A percentile compares a stretch with the other conserved stretches of the same genome.
Conservation (phyloP, 1,284 basidiomycete genomes). For the Ustilago loliicola region DNA sequence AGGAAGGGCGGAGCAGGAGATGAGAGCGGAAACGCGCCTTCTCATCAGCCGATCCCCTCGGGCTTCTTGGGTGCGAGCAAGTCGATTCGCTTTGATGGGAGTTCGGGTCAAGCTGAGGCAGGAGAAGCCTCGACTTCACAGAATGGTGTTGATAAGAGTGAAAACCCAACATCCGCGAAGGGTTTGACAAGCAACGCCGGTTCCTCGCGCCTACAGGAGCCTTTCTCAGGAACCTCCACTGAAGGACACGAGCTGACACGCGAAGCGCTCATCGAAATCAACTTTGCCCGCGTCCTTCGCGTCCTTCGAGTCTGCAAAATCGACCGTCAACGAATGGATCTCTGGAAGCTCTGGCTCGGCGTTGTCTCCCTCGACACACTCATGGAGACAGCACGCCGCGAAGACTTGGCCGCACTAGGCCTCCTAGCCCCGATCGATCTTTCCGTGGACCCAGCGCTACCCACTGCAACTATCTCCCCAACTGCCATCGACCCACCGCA, state of each 20-base stretch:
- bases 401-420: slow-evolving; percentile 43
- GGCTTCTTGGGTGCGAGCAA: slow-evolving; percentile 14
- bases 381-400: slow-evolving; percentile 30
- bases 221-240: slow-evolving; percentile 12
- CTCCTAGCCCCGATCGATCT: slow-evolving; percentile 18
- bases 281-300: slow-evolving; percentile 57
- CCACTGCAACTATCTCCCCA: slow-evolving; percentile 3
- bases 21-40: neutral
- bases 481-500: slow-evolving; percentile 10
- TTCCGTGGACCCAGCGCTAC: slow-evolving; percentile 6
- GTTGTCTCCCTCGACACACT: slow-evolving; percentile 40
- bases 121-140: neutral
- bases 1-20: slow-evolving; percentile 5
- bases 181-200: neutral
- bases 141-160: neutral
- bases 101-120: neutral
- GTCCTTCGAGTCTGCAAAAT: slow-evolving; percentile 62
- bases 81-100: slow-evolving; percentile 31
- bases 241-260: slow-evolving; percentile 56
- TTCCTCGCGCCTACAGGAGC: slow-evolving; percentile 21
- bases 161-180: neutral
- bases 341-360: slow-evolving; percentile 68
- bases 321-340: slow-evolving; percentile 61
- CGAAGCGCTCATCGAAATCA: slow-evolving; percentile 65
- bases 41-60: slow-evolving; percentile 37